Evolutionary conservation across 768 basidiomycete species (phyloP), one percentile per base, ranked within the genome.

Genomic region (Suillus weaverae): DNA sequence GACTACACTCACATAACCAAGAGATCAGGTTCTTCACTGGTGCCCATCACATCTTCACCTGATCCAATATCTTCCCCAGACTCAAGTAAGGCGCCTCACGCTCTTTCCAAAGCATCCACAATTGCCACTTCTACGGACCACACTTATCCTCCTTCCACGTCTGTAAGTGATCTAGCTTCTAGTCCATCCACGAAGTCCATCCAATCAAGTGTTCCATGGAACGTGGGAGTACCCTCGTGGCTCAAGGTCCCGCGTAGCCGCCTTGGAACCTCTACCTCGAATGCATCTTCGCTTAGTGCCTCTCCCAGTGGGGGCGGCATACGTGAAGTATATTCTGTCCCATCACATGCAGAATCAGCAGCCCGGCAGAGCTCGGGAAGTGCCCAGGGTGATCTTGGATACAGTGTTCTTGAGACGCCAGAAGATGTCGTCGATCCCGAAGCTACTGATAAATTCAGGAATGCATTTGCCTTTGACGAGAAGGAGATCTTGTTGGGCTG

Each of bases 401-500:
- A 88, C 76, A 95, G 94, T 68, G 83, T 97, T 50, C 81, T 96
- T 48, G 94, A 97, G 70, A 85, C 87, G 26, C 88, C 88, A 1
- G 86, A 88, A 67, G 81, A 82, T 35, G 70, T 79, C 7, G 78
- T 89, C 16, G 92, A 95, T 70, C 74, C 79, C 38, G 89, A 89
- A 63, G 81, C 83, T 35, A 79, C 79, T 26, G 89, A 91, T 64
- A 95, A 95, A 76, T 97, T 97, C 72, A 84, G 89, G 56, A 73
- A 77, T 43, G 83, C 86, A 1, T 99, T 99, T 78, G 94, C 95
- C 0, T 89, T 97, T 67, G 89, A 92, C 64, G 93, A 95, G 67
- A 93, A 88, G 74, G 97, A 99, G 79, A 84, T 78, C 18, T 72
- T 98, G 50, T 83, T 98, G 59, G 95, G 94, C 70, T 91, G 97